Base-by-base conservation (phyloP, 2,329 filamentous ascomycete species). In the Plenodomus biglobosus region DNA sequence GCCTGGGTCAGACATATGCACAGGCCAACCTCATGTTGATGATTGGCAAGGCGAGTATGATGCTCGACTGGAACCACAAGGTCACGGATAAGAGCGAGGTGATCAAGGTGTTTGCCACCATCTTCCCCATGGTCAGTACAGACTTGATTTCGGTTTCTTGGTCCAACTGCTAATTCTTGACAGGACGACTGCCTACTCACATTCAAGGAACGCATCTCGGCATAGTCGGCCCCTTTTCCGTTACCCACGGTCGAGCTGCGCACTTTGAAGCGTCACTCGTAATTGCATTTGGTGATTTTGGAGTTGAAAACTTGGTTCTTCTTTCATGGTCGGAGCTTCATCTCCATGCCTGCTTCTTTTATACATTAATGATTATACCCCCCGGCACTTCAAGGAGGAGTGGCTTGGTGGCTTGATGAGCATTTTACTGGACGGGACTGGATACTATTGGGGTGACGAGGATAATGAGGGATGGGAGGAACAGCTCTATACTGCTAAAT, bases 31-130 rank as follows among this genome's bases (percentile, higher is more conserved):
- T 99, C 63, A 92, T 89, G 68, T 83, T 90, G 39, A 88, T 95
- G 81, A 82, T 96, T 65, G 92, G 91, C 69, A 96, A 94, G 81
- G 92, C 91, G 8, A 88, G 89, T 57, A 80, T 96, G 72, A 79
- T 85, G 68, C 79, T 97, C 59, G 85, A 97, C 73, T 97, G 92
- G 92, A 82, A 85, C 71, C 94, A 99, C 73, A 85, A 90, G 70
- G 76, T 90, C 16, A 97, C 94, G 10, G 84, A 88, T 0, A 68
- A 79, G 50, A 95, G 90, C 0, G 94, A 99, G 76, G 86, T 95
- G 74, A 97, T 99, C 75, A 92, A 95, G 78, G 92, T 97, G 59
- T 99, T 97, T 76, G 94, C 94, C 35, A 96, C 91, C 21, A 95
- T 99, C 62, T 99, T 99, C 81, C 94, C 94, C 47, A 87, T 88